Conservation (phyloP, 352 stramenopile species). For the Globisporangium nunn region DNA sequence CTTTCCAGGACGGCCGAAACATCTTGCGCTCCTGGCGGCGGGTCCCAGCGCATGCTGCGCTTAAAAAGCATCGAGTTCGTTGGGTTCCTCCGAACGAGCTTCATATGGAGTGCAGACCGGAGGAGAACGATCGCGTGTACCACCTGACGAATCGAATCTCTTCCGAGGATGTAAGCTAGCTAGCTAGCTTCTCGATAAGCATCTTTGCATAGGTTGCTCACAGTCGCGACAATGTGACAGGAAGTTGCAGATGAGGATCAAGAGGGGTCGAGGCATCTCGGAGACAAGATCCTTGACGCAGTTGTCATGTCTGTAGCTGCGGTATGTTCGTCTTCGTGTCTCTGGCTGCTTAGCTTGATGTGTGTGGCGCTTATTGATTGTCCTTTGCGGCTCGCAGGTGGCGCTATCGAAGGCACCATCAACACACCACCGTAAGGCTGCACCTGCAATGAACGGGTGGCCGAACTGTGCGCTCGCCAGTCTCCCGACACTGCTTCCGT, state of each 20-base stretch:
- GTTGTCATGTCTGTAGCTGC: slow-evolving; percentile 19
- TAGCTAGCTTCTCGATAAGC: background rate
- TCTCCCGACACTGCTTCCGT: slow-evolving; percentile 3
- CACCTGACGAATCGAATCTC: background rate
- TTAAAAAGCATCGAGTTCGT: slow-evolving; percentile 11
- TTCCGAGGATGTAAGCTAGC: background rate
- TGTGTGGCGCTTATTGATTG: background rate
- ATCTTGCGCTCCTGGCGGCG: slow-evolving; percentile 21
- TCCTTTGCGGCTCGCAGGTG: background rate
- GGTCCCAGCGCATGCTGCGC: slow-evolving; percentile 18
- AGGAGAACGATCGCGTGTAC: slow-evolving; percentile 34
- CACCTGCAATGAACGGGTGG: background rate
- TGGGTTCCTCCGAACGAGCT: slow-evolving; percentile 14
- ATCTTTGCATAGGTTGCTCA: background rate
- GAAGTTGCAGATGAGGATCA: slow-evolving; percentile 4
- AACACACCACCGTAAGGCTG: background rate
- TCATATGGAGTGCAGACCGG: slow-evolving; percentile 9
- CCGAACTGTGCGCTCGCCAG: slow-evolving; percentile 3
- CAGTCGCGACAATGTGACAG: background rate
- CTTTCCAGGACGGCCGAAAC: slow-evolving; percentile 21
- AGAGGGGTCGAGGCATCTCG: slow-evolving; percentile 13
- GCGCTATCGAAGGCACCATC: background rate
- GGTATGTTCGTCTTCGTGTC: slow-evolving; percentile 5
- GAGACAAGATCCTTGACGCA: slow-evolving; percentile 15
- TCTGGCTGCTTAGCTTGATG: background rate